Evolutionary conservation across 768 basidiomycete species (phyloP).

Genomic region (Hygrophoropsis aurantiaca): DNA sequence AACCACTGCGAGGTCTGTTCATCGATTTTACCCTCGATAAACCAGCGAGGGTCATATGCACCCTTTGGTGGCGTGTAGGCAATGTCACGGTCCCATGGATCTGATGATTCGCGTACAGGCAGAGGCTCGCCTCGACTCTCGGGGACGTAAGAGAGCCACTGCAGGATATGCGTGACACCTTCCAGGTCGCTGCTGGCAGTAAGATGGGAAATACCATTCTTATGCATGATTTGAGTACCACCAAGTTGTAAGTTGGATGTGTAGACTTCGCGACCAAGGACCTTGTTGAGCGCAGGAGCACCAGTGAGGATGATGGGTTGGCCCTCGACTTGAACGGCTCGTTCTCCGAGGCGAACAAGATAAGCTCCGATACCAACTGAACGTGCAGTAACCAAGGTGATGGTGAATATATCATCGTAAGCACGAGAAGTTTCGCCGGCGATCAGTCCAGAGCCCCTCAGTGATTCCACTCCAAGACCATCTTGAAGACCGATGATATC

Average conservation of each 20-base stretch:
- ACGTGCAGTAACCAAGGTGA: conserved; percentile 96
- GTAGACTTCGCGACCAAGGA: conserved; percentile 97
- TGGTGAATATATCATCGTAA: conserved; percentile 99
- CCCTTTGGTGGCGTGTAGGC: conserved; percentile 90
- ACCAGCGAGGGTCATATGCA: conserved; percentile 96
- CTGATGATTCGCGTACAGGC: conserved; percentile 71
- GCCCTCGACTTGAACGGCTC: conserved; percentile 97
- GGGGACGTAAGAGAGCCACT: conserved; percentile 95
- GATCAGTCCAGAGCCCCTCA: conserved; percentile 96
- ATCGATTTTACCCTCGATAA: conserved; percentile 92
- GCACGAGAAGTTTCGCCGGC: conserved; percentile 98
- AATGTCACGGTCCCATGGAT: conserved; percentile 92
- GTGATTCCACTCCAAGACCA: conserved; percentile 93
- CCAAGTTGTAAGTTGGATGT: conserved; percentile 98
- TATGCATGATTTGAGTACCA: conserved; percentile 99
- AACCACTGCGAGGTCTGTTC: conserved; percentile 76
- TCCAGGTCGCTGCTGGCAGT: conserved; percentile 94
- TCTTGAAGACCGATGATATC: conserved; percentile 97
- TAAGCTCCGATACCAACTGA: conserved; percentile 99
- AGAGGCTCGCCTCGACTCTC: conserved; percentile 76
- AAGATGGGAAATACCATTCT: conserved; percentile 98
- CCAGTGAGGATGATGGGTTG: conserved; percentile 99
- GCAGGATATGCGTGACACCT: conserved; percentile 89
- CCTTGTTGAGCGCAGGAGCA: conserved; percentile 96
- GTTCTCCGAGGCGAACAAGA: conserved; percentile 95